Evolutionary conservation across 2,329 filamentous ascomycete genomes (phyloP), one percentile per base, ranked within the genome.

Genomic region (Ustulina deusta): DNA sequence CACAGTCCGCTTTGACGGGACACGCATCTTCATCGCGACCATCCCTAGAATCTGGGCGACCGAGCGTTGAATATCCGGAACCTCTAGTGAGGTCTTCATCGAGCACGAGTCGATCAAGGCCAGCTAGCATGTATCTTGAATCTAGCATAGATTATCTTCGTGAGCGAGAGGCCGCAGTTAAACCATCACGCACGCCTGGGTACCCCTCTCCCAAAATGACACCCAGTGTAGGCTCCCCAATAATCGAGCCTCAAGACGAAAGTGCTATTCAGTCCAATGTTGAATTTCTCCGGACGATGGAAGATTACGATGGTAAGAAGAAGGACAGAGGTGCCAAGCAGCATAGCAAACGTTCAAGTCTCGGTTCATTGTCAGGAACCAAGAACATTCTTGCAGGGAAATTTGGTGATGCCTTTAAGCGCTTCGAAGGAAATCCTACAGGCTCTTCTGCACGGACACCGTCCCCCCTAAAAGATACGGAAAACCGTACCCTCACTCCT

Each of bases 401-500:
- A 73, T 97, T 98, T 78, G 93, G 94, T 0, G 94, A 97, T 74
- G 94, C 95, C 2, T 97, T 98, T 81, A 93, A 95, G 76, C 88
- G 92, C 6, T 98, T 98, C 73, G 96, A 99, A 78, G 85, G 83
- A 27, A 86, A 83, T 66, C 72, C 73, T 65, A 76, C 56, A 25
- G 70, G 72, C 11, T 74, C 74, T 17, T 77, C 73, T n/a, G 75
- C 73, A 6, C 81, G 83, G 40, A 83, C 83, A 15, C 82, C 84
- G 1, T 87, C 85, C 5, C 85, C 84, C 3, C 79, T 83, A 29
- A 85, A 84, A 73, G 83, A 83, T 61, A 74, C 79, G 32, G 85
- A 81, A 71, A 84, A 76, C 68, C 83, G 79, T 79, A 85, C 80
- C 73, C 81, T 91, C 42, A 91, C 91, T 15, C 91, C 93, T 0